Evolutionary conservation across 2,329 filamentous ascomycete species (phyloP), one percentile per base, ranked within the genome.

Genomic region (Ophiocordyceps camponoti-floridani): DNA sequence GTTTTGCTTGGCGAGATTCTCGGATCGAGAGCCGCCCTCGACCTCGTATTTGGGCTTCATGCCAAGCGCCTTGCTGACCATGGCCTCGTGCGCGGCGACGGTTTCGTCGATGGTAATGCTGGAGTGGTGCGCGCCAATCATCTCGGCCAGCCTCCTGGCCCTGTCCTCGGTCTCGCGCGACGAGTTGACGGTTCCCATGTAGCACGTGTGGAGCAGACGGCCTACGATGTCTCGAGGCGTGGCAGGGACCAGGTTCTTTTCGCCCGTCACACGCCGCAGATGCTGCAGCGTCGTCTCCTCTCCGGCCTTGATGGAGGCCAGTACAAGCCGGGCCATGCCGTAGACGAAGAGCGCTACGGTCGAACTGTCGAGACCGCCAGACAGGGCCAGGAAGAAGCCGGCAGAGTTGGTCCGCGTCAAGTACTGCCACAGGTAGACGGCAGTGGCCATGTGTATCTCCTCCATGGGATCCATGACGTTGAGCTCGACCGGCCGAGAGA

Each of bases 1-100:
- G 54, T 82, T 82, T 50, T 82, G 78, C n/a, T 78, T 59, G 0
- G 75, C 75, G 1, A 79, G 59, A 47, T 81, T 81, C 53, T 80
- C 74, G 6, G 37, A 40, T 10, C 37, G 37, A 5, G 37, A 40
- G 7, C 44, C 46, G 23, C 46, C 46, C 12, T 45, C 40, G 6
- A 46, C 68, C 47, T 68, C 70, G 70, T 53, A 60, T 43, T 50
- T 52, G 2, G 58, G 54, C 19, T 51, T 51, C 37, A 58, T 58
- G 26, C 53, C 47, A 2, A 57, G 48, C 3, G 56, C 52, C 30
- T 53, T 49, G 9, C 51, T 45, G 23, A 60, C 50, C 42, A 60
- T 53, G 16, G 50, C 46, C 33, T 58, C 51, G 50, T 79, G 72
- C 1, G 74, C 66, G 59, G 77, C 63, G 11, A 48, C 35, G 23